These are phyloP conservation scores for Paramecium primaurelia DNA, from an alignment of 73 alveolate genomes.

Conservation along the genomic window DNA sequence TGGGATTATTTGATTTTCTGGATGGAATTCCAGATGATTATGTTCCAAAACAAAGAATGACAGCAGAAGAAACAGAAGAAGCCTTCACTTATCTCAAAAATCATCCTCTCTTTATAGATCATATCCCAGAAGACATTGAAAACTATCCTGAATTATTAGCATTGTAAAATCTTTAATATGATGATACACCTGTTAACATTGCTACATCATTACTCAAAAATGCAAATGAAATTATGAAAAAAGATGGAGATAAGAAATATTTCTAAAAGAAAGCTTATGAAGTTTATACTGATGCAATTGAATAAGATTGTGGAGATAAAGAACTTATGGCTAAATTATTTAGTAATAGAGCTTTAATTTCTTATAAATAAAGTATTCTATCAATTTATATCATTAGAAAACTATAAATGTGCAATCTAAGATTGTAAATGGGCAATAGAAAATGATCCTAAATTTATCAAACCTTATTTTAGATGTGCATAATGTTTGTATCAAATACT, in stretches of 20 bases:
- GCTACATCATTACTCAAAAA: conserved; percentile 38
- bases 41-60: conserved; percentile 61
- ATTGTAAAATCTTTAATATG: conserved; percentile 43
- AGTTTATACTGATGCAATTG: not conserved
- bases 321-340: conserved; percentile 48
- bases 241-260: conserved; percentile 14
- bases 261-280: conserved; percentile 25
- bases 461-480: conserved; percentile 62
- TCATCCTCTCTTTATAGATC: conserved; percentile 57
- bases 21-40: conserved; percentile 65
- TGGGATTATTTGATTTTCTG: conserved; percentile 53
- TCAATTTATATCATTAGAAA: not conserved
- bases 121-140: conserved; percentile 56
- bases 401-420: conserved; percentile 47
- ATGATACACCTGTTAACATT: conserved; percentile 59
- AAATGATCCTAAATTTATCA: conserved; percentile 47
- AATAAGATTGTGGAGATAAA: conserved; percentile 34
- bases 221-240: conserved; percentile 24
- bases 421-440: conserved; percentile 64
- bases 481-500: conserved; percentile 23
- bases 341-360: conserved; percentile 54
- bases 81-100: conserved; percentile 45
- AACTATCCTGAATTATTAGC: conserved; percentile 59
- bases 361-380: not conserved
- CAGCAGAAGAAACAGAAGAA: conserved; percentile 63